Conservation (phyloP, 2,329 filamentous ascomycete species). For the Fusarium sp. region DNA sequence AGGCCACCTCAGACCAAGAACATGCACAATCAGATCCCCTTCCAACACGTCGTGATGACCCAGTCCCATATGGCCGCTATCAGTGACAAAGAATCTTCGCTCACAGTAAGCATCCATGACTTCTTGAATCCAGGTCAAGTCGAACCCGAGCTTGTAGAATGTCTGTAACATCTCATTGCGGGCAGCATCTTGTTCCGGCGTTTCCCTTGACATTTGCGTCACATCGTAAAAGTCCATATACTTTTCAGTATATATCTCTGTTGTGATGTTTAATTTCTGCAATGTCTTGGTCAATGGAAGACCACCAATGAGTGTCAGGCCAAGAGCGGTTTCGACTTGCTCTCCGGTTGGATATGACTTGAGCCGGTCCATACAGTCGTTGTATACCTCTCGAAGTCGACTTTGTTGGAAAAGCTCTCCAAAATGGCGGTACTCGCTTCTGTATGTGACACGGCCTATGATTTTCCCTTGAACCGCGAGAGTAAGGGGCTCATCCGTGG, state of each 20-base stretch:
- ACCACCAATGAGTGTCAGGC: conserved; percentile 18
- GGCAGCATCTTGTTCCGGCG: background rate
- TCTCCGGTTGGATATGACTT: conserved; percentile 26
- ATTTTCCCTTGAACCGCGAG: conserved; percentile 17
- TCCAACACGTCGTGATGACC: conserved; percentile 27
- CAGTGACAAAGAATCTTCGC: conserved; percentile 22
- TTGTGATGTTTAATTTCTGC: background rate
- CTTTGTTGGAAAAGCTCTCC: conserved; percentile 3
- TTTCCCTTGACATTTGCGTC: conserved; percentile 6
- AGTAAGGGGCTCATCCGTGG: background rate
- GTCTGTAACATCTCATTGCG: background rate
- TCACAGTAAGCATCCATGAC: conserved; percentile 27
- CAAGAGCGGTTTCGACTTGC: conserved; percentile 24
- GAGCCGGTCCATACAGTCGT: conserved; percentile 13
- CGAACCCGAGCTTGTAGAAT: conserved; percentile 12
- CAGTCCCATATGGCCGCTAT: conserved; percentile 35
- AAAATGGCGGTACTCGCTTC: conserved; percentile 25
- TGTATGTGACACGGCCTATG: conserved; percentile 16
- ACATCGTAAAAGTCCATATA: conserved; percentile 22
- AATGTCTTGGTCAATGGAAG: background rate
- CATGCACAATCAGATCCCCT: conserved; percentile 18
- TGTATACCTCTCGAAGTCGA: conserved; percentile 8
- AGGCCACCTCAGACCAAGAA: conserved; percentile 27
- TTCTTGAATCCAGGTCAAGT: conserved; percentile 6
- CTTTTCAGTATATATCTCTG: conserved; percentile 20